phyloP scores from a whole-genome alignment of 371 early-diverging fungal species.

The Vairimorpha ceranae region DNA sequence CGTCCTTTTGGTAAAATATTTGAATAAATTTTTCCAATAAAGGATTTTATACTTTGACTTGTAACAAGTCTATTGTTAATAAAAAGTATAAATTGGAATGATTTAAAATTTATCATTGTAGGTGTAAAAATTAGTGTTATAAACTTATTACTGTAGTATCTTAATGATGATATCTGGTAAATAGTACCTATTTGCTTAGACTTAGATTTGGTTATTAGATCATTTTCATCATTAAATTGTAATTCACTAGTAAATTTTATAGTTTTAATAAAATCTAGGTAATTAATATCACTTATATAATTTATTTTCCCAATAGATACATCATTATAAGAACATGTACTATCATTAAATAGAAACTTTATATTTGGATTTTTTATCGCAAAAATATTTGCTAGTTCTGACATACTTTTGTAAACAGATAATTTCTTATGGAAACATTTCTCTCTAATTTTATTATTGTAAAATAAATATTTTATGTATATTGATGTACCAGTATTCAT shows the following conservation, averaged over 20 bases:
- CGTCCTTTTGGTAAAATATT: constrained; percentile 73
- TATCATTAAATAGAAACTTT: constrained; percentile 16
- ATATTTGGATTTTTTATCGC: constrained; percentile 30
- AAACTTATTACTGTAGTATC: neutral
- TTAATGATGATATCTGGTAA: constrained; percentile 19
- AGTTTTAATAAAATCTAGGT: neutral
- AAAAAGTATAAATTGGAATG: constrained; percentile 73
- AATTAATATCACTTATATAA: neutral
- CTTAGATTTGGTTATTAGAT: neutral
- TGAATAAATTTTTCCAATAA: constrained; percentile 71
- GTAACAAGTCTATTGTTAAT: constrained; percentile 83
- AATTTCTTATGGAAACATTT: constrained; percentile 52
- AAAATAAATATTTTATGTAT: constrained; percentile 55
- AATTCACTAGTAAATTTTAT: neutral
- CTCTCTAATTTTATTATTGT: constrained; percentile 51
- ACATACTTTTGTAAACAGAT: constrained; percentile 41
- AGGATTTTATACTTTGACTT: constrained; percentile 68
- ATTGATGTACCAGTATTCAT: constrained; percentile 53
- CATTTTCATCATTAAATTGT: neutral
- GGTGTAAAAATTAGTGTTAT: constrained; percentile 14
- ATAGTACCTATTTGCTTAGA: neutral
- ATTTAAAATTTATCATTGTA: constrained; percentile 66
- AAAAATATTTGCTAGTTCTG: constrained; percentile 47
- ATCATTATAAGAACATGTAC: neutral
- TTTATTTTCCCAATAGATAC: neutral